Percentiles rank a stretch among this genome's conserved stretches.
Evolutionary conservation across 2,329 filamentous ascomycete genomes (phyloP).

Genomic region (Claviceps sp.): DNA sequence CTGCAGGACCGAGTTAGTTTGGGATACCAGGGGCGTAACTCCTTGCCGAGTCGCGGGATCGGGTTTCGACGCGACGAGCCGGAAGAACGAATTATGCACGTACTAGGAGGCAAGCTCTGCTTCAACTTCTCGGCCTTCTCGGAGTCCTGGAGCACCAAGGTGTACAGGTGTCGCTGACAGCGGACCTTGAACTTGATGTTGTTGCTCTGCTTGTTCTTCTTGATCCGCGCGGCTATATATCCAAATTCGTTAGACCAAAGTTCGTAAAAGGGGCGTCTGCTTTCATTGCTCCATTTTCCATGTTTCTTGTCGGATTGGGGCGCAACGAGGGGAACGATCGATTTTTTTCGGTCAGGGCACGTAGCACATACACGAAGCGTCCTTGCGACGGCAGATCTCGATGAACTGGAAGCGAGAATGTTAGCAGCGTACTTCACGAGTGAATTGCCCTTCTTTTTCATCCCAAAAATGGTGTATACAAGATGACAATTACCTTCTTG

Average conservation of each 20-base stretch:
- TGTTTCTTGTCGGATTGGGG: too few relatives aligned
- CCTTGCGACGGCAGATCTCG: conserved; percentile 99
- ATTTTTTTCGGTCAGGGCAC: not conserved
- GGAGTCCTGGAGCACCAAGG: conserved; percentile 92
- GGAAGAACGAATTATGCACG: conserved; percentile 22
- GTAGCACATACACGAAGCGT: conserved; percentile 83
- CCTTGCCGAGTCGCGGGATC: too few relatives aligned
- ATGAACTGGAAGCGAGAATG: conserved; percentile 58
- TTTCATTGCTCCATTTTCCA: too few relatives aligned
- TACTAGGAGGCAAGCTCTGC: conserved; percentile 97
- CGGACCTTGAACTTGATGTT: conserved; percentile 99
- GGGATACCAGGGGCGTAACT: not conserved
- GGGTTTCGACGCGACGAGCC: not conserved
- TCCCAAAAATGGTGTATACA: not conserved
- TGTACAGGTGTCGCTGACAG: conserved; percentile 94
- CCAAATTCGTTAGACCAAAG: not conserved
- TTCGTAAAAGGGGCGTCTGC: too few relatives aligned
- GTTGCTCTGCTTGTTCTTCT: conserved; percentile 83
- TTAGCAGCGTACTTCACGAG: not conserved
- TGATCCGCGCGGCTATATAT: conserved; percentile 65
- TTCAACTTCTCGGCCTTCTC: conserved; percentile 99
- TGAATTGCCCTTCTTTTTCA: not conserved
- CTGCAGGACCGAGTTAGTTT: conserved; percentile 14
- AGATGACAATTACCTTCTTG: conserved; percentile 50
- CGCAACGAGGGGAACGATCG: not conserved